Base-by-base conservation (phyloP, 345 rosid species). In the Lepidium didymum region DNA sequence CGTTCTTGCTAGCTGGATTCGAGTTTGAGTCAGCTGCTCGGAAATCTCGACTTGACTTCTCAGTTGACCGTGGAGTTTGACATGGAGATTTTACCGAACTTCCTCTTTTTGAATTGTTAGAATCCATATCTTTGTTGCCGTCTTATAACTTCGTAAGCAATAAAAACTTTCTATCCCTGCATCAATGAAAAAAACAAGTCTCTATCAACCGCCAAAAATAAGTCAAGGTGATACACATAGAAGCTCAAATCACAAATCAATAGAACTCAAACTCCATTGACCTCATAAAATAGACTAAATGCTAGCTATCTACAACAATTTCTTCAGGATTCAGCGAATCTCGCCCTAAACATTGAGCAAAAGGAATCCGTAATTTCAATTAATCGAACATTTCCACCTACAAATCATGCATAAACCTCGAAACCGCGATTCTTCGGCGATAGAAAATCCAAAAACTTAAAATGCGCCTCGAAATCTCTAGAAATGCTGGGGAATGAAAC, bases 41-140 rank as follows among this genome's bases (percentile, higher is more conserved):
- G 37, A 89, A 92, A 86, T 94, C 99, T 74, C 99, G 85, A 19
- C 69, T 74, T 6, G 91, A 68, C 85, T 86, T 94, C 56, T 94
- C 97, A 38, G 71, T 83, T 10, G 97, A 91, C 46, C 97, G 85
- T 8, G 97, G 99, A 31, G 99, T 94, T 72, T 91, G 96, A 11
- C 91, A 83, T 3, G 96, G 99, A 3, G 99, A 91, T 68, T 82
- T 52, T n/a, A 80, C 60, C 12, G 85, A 82, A 75, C 79, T 67
- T 53, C 85, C 95, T 76, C 88, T 80, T 73, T 92, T 85, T 62
- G 67, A 80, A 70, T 82, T 83, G 5, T 73, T 70, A 25, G 87
- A 81, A 68, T 89, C 96, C 96, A 89, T 89, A 11, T 53, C 7
- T 11, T 51, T 65, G 8, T 21, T 18, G 6, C 60, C 56, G 51